Conservation (phyloP, 2,329 filamentous ascomycete genomes). For the Penicillium sp. region DNA sequence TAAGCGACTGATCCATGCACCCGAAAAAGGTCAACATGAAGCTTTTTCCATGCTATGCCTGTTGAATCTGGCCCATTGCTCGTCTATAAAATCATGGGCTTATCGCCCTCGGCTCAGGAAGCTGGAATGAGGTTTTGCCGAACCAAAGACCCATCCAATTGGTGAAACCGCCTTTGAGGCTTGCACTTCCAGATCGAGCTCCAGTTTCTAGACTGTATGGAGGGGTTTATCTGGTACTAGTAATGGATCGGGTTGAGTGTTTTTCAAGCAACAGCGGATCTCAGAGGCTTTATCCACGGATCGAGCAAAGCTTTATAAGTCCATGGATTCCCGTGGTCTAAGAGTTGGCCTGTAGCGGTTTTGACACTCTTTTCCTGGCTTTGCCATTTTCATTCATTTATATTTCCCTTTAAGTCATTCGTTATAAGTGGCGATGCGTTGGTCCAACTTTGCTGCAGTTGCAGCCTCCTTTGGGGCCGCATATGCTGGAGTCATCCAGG, state of each 20-base stretch:
- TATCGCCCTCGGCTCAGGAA: neutral
- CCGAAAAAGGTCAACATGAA: too few species aligned
- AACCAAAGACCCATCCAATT: neutral
- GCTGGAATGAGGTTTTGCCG: neutral
- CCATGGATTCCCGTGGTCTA: neutral
- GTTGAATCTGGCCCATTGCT: too few species aligned
- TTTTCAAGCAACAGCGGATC: too few species aligned
- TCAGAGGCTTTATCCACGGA: neutral
- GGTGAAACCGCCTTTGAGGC: neutral
- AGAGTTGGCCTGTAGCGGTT: neutral
- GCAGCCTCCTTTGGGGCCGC: neutral
- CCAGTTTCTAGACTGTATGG: neutral
- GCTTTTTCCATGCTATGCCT: too few species aligned
- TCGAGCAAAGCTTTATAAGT: neutral
- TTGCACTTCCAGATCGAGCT: neutral
- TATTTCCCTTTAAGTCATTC: neutral
- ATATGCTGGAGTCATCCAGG: neutral
- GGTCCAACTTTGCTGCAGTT: neutral
- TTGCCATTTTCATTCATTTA: neutral
- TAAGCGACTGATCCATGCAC: too few species aligned
- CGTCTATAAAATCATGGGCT: too few species aligned
- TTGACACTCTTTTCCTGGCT: neutral
- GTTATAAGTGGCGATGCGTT: neutral
- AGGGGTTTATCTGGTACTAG: neutral
- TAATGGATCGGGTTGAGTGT: neutral